A percentile compares a stretch with the other conserved stretches of the same genome.
Conservation (phyloP, 2,329 filamentous ascomycete genomes). For the Aurifilum marmelostoma region DNA sequence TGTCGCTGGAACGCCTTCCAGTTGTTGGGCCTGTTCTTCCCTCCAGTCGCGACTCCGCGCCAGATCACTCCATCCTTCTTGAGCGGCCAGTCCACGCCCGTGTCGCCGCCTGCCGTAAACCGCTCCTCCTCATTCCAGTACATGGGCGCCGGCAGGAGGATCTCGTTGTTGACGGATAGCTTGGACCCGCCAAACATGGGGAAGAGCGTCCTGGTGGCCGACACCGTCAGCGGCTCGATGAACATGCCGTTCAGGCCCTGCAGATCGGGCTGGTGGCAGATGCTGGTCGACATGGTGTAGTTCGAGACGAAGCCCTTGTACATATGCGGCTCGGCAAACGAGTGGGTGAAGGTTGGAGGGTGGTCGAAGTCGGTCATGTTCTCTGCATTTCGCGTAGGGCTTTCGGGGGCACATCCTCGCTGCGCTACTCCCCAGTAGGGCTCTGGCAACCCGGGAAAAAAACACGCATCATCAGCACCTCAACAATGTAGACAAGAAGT, state of each 20-base stretch:
- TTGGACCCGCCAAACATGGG: slow-evolving; percentile 73
- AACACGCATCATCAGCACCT: neutral
- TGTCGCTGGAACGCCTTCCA: slow-evolving; percentile 77
- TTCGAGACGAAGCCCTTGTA: slow-evolving; percentile 64
- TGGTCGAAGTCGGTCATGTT: slow-evolving; percentile 49
- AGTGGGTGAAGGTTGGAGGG: slow-evolving; percentile 49
- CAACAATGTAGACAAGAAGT: neutral
- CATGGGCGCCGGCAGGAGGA: slow-evolving; percentile 70
- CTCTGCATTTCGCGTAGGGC: slow-evolving; percentile 56
- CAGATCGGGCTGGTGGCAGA: slow-evolving; percentile 69
- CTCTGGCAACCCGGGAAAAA: slow-evolving; percentile 43
- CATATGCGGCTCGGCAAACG: slow-evolving; percentile 52
- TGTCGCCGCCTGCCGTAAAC: slow-evolving; percentile 60
- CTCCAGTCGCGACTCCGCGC: slow-evolving; percentile 71
- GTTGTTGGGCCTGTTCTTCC: slow-evolving; percentile 59
- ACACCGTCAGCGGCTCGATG: slow-evolving; percentile 61
- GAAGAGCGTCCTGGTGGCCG: slow-evolving; percentile 60
- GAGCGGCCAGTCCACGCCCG: slow-evolving; percentile 59
- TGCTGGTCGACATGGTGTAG: slow-evolving; percentile 61
- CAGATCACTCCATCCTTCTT: slow-evolving; percentile 61
- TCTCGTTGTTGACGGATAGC: slow-evolving; percentile 70
- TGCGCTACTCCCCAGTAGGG: slow-evolving; percentile 62
- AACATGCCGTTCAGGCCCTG: slow-evolving; percentile 67
- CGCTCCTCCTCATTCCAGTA: slow-evolving; percentile 67
- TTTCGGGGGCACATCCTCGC: slow-evolving; percentile 65